These are phyloP conservation scores for Trichoderma asperelloides DNA, from an alignment of 495 filamentous ascomycete species.

Conservation along the genomic window DNA sequence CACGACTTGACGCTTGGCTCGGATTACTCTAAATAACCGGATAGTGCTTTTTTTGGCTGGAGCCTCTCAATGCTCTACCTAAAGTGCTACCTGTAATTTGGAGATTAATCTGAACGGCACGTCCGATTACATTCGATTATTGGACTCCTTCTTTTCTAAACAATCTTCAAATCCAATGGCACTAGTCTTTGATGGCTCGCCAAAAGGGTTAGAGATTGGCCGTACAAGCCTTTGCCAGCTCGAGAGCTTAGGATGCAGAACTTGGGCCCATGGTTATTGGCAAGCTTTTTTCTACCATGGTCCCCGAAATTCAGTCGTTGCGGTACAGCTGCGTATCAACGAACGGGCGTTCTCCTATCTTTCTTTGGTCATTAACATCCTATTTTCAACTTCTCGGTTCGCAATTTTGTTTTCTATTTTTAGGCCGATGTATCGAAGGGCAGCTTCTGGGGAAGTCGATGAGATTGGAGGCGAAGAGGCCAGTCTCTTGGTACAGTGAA, in stretches of 20 bases:
- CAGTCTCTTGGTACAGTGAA: not conserved
- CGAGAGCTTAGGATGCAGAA: slow-evolving; percentile 1
- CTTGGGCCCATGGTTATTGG: slow-evolving; percentile 3
- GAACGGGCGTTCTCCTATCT: slow-evolving; percentile 4
- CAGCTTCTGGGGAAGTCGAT: slow-evolving; percentile 10
- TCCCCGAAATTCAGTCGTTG: slow-evolving; percentile 9
- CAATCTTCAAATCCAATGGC: not conserved
- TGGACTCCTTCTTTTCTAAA: not conserved
- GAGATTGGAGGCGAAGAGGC: not conserved
- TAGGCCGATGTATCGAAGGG: not conserved
- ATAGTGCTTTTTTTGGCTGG: slow-evolving; percentile 12
- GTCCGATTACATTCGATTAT: slow-evolving; percentile 19
- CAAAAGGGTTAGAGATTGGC: not conserved
- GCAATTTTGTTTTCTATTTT: slow-evolving; percentile 1
- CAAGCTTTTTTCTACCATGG: not conserved
- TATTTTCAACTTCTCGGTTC: not conserved
- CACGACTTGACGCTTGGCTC: slow-evolving; percentile 17
- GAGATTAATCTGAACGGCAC: slow-evolving; percentile 24
- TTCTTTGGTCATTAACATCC: slow-evolving; percentile 9
- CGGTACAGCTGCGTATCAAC: slow-evolving; percentile 11
- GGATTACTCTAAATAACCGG: slow-evolving; percentile 16
- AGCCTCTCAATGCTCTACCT: slow-evolving; percentile 5
- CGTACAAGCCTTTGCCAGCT: not conserved
- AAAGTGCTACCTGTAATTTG: not conserved
- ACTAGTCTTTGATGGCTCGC: not conserved